These are phyloP conservation scores for Westerdykella sp. DNA, from an alignment of 2,329 filamentous ascomycete genomes.

Conservation along the genomic window DNA sequence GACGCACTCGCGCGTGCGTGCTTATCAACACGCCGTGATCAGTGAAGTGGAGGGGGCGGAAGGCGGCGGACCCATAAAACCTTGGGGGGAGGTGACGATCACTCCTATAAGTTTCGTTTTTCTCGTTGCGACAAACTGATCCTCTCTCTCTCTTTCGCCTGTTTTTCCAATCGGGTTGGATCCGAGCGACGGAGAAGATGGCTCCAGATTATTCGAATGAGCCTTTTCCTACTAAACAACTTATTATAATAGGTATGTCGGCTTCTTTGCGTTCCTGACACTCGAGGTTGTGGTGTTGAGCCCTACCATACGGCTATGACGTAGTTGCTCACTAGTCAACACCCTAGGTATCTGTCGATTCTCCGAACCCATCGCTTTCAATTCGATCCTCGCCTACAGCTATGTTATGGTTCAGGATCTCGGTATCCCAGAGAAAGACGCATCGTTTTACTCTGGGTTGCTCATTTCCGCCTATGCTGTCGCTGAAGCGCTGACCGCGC, in stretches of 20 bases:
- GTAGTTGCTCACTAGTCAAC: background rate
- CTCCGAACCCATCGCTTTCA: constrained; percentile 87
- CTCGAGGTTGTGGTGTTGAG: background rate
- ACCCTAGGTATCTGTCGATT: constrained; percentile 77
- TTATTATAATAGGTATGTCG: constrained; percentile 39
- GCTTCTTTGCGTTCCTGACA: background rate
- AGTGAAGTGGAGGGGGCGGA: too few relatives aligned
- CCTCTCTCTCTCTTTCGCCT: too few relatives aligned
- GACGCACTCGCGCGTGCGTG: too few relatives aligned
- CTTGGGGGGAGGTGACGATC: too few relatives aligned
- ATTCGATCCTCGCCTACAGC: constrained; percentile 83
- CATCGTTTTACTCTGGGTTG: constrained; percentile 78
- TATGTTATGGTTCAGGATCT: constrained; percentile 37
- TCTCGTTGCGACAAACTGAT: too few relatives aligned
- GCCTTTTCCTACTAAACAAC: constrained; percentile 43
- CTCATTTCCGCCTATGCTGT: constrained; percentile 87
- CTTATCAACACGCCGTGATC: too few relatives aligned
- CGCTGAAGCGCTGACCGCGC: constrained; percentile 77
- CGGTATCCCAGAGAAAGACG: constrained; percentile 30
- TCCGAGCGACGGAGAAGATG: constrained; percentile 1
- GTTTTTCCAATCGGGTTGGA: too few relatives aligned
- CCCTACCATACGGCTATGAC: background rate
- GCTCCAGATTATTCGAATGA: constrained; percentile 6
- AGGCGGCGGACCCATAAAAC: too few relatives aligned
- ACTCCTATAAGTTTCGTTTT: too few relatives aligned